A percentile compares a stretch with the other conserved stretches of the same genome.
phyloP scores from a whole-genome alignment of 257 asterid species.

The Solanum commersonii region DNA sequence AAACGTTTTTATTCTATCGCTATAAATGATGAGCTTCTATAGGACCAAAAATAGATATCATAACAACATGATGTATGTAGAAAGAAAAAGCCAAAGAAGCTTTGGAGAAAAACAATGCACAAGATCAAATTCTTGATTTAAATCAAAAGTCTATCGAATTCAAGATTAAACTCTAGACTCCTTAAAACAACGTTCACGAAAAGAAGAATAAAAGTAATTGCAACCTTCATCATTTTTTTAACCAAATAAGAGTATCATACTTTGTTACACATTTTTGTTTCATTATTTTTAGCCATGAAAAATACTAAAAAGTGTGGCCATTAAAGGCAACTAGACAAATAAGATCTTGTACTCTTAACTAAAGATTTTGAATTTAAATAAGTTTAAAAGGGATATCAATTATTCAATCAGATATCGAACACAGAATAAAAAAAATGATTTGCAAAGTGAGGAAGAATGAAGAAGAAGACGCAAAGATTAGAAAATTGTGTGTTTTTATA shows the following conservation, averaged over 20 bases:
- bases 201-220: neutral
- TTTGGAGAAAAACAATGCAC: neutral
- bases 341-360: too few relatives aligned
- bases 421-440: too few relatives aligned
- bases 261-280: neutral
- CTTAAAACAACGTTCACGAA: neutral
- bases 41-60: neutral
- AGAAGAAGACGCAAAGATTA: neutral
- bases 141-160: neutral
- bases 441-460: neutral
- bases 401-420: too few relatives aligned
- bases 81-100: neutral
- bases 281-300: neutral
- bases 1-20: neutral
- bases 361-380: too few relatives aligned
- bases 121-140: neutral
- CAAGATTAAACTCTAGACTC: neutral
- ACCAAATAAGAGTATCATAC: too few relatives aligned
- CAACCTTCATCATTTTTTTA: neutral
- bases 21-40: neutral
- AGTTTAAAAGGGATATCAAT: fast-evolving
- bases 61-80: neutral
- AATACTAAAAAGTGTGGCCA: neutral
- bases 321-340: neutral
- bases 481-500: neutral